Percentiles rank a stretch among this genome's conserved stretches.
Conservation (phyloP, 2,329 filamentous ascomycete genomes). For the Fusarium caatingaense region DNA sequence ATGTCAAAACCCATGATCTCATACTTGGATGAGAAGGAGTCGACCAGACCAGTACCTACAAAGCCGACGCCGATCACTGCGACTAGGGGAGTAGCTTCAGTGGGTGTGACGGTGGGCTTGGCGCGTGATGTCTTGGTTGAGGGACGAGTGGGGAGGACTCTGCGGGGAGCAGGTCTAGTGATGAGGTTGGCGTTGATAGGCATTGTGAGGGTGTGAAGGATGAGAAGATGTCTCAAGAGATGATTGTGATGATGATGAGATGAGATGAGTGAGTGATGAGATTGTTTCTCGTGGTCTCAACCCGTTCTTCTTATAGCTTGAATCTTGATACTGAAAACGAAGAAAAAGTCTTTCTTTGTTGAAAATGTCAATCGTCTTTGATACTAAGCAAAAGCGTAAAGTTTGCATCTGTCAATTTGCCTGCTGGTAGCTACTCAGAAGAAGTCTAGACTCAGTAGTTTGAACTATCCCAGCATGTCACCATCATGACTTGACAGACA, state of each 20-base stretch:
- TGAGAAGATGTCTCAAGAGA: neutral
- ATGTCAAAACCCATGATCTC: slow-evolving; percentile 60
- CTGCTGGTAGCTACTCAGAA: neutral
- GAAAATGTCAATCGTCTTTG: neutral
- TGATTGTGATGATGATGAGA: slow-evolving; percentile 5
- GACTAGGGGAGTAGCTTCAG: slow-evolving; percentile 49
- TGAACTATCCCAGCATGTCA: neutral
- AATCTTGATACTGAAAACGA: neutral
- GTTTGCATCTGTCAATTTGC: neutral
- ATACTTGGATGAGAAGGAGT: slow-evolving; percentile 55
- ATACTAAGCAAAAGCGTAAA: slow-evolving; percentile 1
- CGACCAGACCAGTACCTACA: slow-evolving; percentile 61
- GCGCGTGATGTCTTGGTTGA: neutral
- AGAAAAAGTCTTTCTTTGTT: neutral
- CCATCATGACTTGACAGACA: neutral
- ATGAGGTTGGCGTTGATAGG: slow-evolving; percentile 11
- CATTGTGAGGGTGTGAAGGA: neutral
- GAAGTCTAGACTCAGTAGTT: neutral
- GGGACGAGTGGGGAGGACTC: neutral
- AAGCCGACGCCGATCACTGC: slow-evolving; percentile 65
- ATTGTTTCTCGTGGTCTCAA: neutral
- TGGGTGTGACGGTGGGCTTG: neutral
- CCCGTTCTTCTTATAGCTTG: slow-evolving; percentile 26
- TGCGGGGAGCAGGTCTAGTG: slow-evolving; percentile 6
- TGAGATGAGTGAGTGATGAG: slow-evolving; percentile 14